Evolutionary conservation across 2,329 filamentous ascomycete genomes (phyloP).

Genomic region (Ophiostoma novo-ulmi): DNA sequence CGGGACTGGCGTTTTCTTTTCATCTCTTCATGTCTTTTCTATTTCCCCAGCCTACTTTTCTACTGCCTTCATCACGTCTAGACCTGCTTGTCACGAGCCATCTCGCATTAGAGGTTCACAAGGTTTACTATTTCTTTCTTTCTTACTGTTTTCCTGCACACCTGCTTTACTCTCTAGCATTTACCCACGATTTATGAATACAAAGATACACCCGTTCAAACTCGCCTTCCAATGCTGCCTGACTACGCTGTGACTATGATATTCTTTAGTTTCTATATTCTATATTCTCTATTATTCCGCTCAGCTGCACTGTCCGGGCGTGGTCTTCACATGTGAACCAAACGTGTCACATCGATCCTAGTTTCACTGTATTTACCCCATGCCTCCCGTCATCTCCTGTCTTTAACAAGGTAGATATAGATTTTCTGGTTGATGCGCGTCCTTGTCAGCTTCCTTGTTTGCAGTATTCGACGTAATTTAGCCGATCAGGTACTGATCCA

Average conservation of each 20-base stretch:
- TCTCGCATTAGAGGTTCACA: constrained; percentile 10
- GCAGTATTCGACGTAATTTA: too few species aligned
- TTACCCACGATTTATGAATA: background rate
- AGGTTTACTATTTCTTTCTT: background rate
- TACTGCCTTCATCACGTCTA: background rate
- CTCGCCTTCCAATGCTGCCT: background rate
- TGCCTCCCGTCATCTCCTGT: background rate
- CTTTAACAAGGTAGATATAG: background rate
- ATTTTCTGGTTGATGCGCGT: background rate
- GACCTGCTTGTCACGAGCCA: background rate
- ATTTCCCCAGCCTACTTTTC: background rate
- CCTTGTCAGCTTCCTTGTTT: background rate
- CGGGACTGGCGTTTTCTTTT: background rate
- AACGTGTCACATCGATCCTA: background rate
- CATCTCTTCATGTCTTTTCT: background rate
- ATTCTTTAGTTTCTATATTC: background rate
- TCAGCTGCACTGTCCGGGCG: too few species aligned
- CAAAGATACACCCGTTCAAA: background rate
- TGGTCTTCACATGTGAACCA: background rate
- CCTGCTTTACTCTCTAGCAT: background rate
- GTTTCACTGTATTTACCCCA: background rate
- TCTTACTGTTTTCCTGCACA: too few species aligned
- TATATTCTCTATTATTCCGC: background rate
- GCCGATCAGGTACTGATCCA: background rate
- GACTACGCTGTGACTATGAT: background rate